Evolutionary conservation across 441 rosid genomes (phyloP).

Genomic region (Breynia disticha): DNA sequence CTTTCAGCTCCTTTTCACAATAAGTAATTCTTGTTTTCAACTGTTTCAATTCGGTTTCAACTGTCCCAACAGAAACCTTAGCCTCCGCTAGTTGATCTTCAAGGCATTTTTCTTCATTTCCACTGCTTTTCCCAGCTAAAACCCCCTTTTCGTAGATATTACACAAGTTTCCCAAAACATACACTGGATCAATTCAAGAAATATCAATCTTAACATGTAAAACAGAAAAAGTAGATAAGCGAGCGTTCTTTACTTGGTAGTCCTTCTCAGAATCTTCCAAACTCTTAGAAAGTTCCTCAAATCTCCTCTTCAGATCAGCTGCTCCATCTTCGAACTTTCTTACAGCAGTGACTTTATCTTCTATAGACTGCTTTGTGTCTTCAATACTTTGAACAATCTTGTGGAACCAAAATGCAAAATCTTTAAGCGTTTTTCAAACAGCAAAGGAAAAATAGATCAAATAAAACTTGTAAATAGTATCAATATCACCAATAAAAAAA

Average conservation of each 20-base stretch:
- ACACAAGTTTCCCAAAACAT: conserved; percentile 12
- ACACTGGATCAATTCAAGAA: conserved; percentile 9
- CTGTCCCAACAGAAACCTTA: conserved; percentile 79
- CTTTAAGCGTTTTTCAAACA: neutral
- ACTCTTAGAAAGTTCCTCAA: conserved; percentile 60
- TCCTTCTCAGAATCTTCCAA: conserved; percentile 77
- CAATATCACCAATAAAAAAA: conserved; percentile 2
- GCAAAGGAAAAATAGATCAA: neutral
- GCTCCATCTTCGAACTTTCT: conserved; percentile 80
- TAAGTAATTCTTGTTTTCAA: conserved; percentile 78
- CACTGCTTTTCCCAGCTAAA: conserved; percentile 91
- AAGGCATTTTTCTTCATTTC: conserved; percentile 91
- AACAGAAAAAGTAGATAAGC: conserved; percentile 1
- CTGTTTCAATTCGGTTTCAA: conserved; percentile 82
- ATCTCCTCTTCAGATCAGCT: conserved; percentile 54
- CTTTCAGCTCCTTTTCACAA: conserved; percentile 76
- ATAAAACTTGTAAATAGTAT: too few relatives aligned
- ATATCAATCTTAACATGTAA: neutral
- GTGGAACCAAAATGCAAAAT: conserved; percentile 16
- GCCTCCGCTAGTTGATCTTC: conserved; percentile 96
- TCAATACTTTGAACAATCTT: conserved; percentile 64
- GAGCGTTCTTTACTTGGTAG: conserved; percentile 57
- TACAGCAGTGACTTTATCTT: conserved; percentile 66
- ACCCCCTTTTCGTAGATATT: conserved; percentile 54
- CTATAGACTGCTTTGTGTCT: conserved; percentile 65